A percentile compares a stretch with the other conserved stretches of the same genome.
phyloP scores from a whole-genome alignment of 176 grass and related monocot genomes.

The Hyparrhenia diplandra region DNA sequence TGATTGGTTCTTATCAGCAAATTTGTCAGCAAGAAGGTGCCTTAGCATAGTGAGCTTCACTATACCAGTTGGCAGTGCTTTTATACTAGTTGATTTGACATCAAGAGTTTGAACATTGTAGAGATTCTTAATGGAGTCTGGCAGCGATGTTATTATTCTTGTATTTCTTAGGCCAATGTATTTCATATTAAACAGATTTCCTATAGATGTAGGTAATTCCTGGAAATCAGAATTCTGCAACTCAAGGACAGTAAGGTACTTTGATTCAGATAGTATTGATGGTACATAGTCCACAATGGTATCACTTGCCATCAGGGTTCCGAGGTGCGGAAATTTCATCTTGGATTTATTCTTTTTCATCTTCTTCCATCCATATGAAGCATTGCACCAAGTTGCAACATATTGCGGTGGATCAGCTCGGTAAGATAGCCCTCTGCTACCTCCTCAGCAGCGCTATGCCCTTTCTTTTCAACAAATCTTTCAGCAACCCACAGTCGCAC shows the following conservation, averaged over 20 bases:
- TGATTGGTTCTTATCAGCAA: not conserved
- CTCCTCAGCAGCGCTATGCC: conserved; percentile 14
- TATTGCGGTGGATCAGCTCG: not conserved
- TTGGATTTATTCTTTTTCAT: conserved; percentile 8
- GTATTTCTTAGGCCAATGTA: conserved; percentile 8
- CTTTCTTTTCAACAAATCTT: conserved; percentile 25
- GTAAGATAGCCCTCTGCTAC: conserved; percentile 8
- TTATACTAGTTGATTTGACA: not conserved
- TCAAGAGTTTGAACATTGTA: conserved; percentile 1
- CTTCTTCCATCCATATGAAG: conserved; percentile 1
- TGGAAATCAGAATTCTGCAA: not conserved
- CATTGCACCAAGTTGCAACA: conserved; percentile 8
- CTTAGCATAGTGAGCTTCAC: not conserved
- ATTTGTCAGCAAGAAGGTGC: conserved; percentile 2
- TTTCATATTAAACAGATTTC: not conserved
- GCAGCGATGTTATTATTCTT: not conserved
- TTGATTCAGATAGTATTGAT: not conserved
- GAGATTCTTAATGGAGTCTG: not conserved
- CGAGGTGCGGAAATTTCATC: conserved; percentile 1
- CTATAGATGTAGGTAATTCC: not conserved
- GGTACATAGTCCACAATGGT: not conserved
- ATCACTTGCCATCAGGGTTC: conserved; percentile 6
- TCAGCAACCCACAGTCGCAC: conserved; percentile 33
- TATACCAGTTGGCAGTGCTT: not conserved
- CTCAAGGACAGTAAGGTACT: conserved; percentile 10